Percentiles rank a stretch among this genome's conserved stretches.
Conservation (phyloP, 1,284 basidiomycete genomes). For the Apiotrichum siamense region DNA sequence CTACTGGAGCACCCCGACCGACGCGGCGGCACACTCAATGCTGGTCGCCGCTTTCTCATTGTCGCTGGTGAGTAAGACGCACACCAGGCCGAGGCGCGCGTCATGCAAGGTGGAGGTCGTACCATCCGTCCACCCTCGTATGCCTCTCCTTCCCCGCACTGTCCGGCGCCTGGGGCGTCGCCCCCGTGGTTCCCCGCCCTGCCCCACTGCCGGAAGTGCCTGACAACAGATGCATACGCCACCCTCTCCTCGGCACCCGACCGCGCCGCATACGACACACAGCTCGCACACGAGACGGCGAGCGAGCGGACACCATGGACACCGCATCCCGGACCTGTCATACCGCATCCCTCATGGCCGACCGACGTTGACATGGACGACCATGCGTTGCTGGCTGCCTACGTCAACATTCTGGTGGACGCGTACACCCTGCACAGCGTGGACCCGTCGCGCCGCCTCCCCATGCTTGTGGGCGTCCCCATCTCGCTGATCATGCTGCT, state of each 20-base stretch:
- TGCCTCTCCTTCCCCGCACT: neutral
- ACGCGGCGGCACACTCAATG: neutral
- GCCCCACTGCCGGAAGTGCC: neutral
- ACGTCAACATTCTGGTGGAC: neutral
- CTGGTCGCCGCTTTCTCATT: neutral
- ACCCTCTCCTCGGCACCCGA: neutral
- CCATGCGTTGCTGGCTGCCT: neutral
- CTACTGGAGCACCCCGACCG: slow-evolving; percentile 1
- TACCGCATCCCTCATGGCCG: neutral
- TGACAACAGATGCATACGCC: neutral
- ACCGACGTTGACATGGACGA: neutral
- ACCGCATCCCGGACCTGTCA: no score
- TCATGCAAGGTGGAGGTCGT: neutral
- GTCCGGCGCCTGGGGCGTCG: neutral
- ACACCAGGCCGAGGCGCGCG: neutral
- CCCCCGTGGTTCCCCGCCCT: neutral
- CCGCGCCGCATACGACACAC: neutral
- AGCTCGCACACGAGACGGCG: neutral
- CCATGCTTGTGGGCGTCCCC: neutral
- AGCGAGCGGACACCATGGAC: neutral
- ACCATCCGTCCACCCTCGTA: neutral
- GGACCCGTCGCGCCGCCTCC: neutral
- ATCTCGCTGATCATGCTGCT: neutral
- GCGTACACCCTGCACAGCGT: neutral
- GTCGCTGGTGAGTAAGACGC: neutral